Evolutionary conservation across 164 flowering plant species (phyloP).

Genomic region (Dillenia turbinata): DNA sequence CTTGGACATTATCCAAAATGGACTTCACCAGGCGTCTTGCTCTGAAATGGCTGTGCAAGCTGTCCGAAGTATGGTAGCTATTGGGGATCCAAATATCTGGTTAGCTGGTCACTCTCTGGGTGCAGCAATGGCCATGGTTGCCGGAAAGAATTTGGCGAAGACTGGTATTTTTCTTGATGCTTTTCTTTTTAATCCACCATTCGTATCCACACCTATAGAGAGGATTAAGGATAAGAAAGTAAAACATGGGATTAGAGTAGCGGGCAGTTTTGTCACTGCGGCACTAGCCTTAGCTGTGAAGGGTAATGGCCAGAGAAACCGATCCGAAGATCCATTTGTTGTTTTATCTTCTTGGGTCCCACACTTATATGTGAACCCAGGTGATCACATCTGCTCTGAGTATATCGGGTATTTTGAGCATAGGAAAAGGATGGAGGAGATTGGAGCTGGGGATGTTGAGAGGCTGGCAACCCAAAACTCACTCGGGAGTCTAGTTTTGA

Average conservation of each 20-base stretch:
- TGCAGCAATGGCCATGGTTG: slow-evolving; percentile 77
- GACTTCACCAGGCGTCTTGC: slow-evolving; percentile 66
- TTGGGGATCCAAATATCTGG: slow-evolving; percentile 54
- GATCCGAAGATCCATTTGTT: slow-evolving; percentile 37
- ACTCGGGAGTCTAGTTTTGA: slow-evolving; percentile 40
- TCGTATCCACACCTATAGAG: slow-evolving; percentile 67
- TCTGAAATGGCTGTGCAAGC: slow-evolving; percentile 65
- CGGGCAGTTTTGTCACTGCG: slow-evolving; percentile 65
- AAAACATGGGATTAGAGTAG: slow-evolving; percentile 62
- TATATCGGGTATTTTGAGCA: slow-evolving; percentile 76
- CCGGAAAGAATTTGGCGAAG: slow-evolving; percentile 81
- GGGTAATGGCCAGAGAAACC: slow-evolving; percentile 11
- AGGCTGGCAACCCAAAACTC: slow-evolving; percentile 63
- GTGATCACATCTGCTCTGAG: slow-evolving; percentile 60
- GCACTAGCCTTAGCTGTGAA: slow-evolving; percentile 53
- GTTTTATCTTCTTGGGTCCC: slow-evolving; percentile 58
- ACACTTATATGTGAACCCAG: slow-evolving; percentile 53
- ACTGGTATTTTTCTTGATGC: slow-evolving; percentile 50
- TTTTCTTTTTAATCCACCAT: slow-evolving; percentile 89
- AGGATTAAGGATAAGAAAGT: slow-evolving; percentile 53
- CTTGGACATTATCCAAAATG: slow-evolving; percentile 46
- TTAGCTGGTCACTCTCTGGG: slow-evolving; percentile 93
- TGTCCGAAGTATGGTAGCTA: slow-evolving; percentile 49
- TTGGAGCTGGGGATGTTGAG: slow-evolving; percentile 53
- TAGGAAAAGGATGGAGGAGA: slow-evolving; percentile 61